Base-by-base conservation (phyloP, 176 grass and related monocot species). In the Hordeum marinum region DNA sequence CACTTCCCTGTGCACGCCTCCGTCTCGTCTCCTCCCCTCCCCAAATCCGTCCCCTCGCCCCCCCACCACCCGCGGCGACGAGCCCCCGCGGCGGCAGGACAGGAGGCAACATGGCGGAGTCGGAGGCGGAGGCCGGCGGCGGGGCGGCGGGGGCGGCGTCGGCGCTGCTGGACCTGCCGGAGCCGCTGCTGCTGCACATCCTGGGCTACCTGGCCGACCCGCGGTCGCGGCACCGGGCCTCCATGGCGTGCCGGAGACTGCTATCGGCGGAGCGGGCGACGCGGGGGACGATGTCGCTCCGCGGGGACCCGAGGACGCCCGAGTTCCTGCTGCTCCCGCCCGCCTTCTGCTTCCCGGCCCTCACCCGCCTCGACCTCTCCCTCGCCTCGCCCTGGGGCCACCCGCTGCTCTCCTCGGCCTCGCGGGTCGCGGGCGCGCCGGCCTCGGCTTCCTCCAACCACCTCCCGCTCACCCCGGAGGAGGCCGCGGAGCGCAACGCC, bases 341-440 rank as follows among this genome's bases (percentile, higher is more conserved):
- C 14, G 76, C 25, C 43, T 95, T 96, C 86, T 77, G 52, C 86
- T 99, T 99, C 91, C 88, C 96, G 37, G 78, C 86, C n/a, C 85
- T 96, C 13, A 29, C 81, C 1, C 83, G 66, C 12, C 97, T 99
- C 88, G 94, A 99, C 84, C 90, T 99, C 12, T 96, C 97, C 36
- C 82, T 91, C 25, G 82, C 91, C 52, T 99, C 97, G 39, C 97
- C 94, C 7, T 99, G 97, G 97, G 97, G 94, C n/a, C 92, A 92
- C 14, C 81, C 85, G 8, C 83, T 92, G 65, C 83, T 91, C 68
- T 84, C 83, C 24, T 72, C 86, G 0, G 48, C 60, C 9, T 43
- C 71, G 1, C 32, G 83, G 62, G 55, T 77, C 4, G 82, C 73
- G 17, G 82, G 67, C 20, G 42, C 71, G 6, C 80, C 52, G 11